Percentiles rank a stretch among this genome's conserved stretches.
phyloP scores from a whole-genome alignment of 345 rosid genomes.

The Citrus sp. region DNA sequence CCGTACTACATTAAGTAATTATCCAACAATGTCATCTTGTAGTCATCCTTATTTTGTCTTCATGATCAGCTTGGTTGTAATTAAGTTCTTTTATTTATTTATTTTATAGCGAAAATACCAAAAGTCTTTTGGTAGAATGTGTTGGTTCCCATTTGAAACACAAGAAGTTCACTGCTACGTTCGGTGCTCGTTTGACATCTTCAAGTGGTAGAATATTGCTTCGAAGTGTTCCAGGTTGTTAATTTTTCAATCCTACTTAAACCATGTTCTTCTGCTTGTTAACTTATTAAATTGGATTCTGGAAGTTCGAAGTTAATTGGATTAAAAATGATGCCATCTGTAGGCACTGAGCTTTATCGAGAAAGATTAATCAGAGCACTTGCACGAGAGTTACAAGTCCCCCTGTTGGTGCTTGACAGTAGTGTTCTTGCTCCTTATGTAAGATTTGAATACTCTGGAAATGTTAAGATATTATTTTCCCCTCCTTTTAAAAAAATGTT shows the following conservation, averaged over 20 bases:
- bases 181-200: constrained; percentile 77
- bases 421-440: constrained; percentile 91
- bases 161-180: constrained; percentile 44
- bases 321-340: constrained; percentile 17
- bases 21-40: constrained; percentile 10
- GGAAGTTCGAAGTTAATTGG: constrained; percentile 8
- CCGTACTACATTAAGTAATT: constrained; percentile 90
- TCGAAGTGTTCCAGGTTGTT: constrained; percentile 85
- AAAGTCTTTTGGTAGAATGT: constrained; percentile 81
- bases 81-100: constrained; percentile 7
- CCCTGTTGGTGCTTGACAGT: constrained; percentile 87
- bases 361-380: constrained; percentile 92
- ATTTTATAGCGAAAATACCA: constrained; percentile 62
- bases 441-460: constrained; percentile 40
- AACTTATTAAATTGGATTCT: background rate
- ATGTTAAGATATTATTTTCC: background rate
- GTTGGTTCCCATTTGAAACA: constrained; percentile 79
- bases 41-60: background rate
- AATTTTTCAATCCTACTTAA: background rate
- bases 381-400: constrained; percentile 81
- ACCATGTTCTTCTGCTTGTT: background rate
- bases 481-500: background rate
- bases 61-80: constrained; percentile 8
- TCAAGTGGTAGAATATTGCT: constrained; percentile 91
- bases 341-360: constrained; percentile 92